Evolutionary conservation across 2,329 filamentous ascomycete species (phyloP).

Genomic region (Ceratocystiopsis minuta): DNA sequence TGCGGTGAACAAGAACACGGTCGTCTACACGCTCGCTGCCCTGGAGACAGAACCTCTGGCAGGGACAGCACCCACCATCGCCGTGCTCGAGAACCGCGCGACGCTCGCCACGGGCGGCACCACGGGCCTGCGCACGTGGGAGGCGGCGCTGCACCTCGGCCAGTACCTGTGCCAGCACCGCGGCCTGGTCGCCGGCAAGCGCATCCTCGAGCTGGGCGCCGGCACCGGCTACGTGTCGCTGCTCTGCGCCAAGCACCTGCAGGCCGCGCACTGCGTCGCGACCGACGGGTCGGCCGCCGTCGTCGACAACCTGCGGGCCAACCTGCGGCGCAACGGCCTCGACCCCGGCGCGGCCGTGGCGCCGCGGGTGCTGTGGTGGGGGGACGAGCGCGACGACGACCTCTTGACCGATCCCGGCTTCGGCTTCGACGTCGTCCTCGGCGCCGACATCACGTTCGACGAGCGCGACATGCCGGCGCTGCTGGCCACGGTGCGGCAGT

Average conservation of each 20-base stretch:
- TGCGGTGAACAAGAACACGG: slow-evolving; percentile 54
- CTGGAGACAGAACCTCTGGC: slow-evolving; percentile 9
- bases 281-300: slow-evolving; percentile 63
- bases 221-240: slow-evolving; percentile 63
- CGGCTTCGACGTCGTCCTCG: slow-evolving; percentile 47
- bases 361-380: slow-evolving; percentile 45
- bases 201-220: slow-evolving; percentile 53
- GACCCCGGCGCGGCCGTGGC: slow-evolving; percentile 26
- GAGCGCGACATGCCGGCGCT: slow-evolving; percentile 42
- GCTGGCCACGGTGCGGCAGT: slow-evolving; percentile 29
- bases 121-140: slow-evolving; percentile 66
- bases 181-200: slow-evolving; percentile 30
- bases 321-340: slow-evolving; percentile 49
- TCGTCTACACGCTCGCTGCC: slow-evolving; percentile 45
- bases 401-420: too few relatives aligned
- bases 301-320: slow-evolving; percentile 47
- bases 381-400: slow-evolving; percentile 12
- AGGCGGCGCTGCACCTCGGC: slow-evolving; percentile 57
- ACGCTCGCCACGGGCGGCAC: slow-evolving; percentile 55
- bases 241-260: slow-evolving; percentile 50
- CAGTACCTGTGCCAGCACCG: slow-evolving; percentile 41
- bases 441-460: slow-evolving; percentile 68
- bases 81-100: slow-evolving; percentile 48
- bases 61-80: slow-evolving; percentile 20
- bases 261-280: slow-evolving; percentile 39